A percentile compares a stretch with the other conserved stretches of the same genome.
Conservation (phyloP, 352 stramenopile genomes). For the Plasmopara muralis region DNA sequence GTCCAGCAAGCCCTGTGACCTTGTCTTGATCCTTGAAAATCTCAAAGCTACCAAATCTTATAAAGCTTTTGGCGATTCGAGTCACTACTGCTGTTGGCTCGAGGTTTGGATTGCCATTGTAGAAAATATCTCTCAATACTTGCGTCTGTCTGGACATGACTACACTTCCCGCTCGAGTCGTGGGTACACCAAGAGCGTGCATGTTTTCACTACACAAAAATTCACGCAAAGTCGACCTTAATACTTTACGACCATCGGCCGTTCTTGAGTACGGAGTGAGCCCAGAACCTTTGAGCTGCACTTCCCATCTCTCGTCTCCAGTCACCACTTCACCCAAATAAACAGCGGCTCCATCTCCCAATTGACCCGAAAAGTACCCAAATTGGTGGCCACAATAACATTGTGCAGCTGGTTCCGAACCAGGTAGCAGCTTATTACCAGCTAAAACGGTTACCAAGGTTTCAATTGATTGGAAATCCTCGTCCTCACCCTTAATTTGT, state of each 20-base stretch:
- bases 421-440: conserved; percentile 68
- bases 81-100: conserved; percentile 83
- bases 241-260: conserved; percentile 90
- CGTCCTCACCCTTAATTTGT: conserved; percentile 3
- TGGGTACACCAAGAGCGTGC: conserved; percentile 90
- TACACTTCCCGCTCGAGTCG: conserved; percentile 86
- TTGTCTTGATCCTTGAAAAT: conserved; percentile 86
- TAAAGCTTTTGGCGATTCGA: conserved; percentile 89
- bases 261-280: conserved; percentile 93
- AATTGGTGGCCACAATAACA: conserved; percentile 92
- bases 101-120: conserved; percentile 74
- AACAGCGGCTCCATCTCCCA: conserved; percentile 87
- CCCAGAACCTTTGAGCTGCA: conserved; percentile 96
- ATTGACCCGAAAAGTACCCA: conserved; percentile 87
- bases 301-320: conserved; percentile 71
- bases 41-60: conserved; percentile 95
- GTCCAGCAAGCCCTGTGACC: conserved; percentile 51
- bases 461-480: conserved; percentile 30
- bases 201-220: conserved; percentile 97
- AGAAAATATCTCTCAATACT: conserved; percentile 84
- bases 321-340: conserved; percentile 82
- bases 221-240: conserved; percentile 93
- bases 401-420: conserved; percentile 73
- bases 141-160: conserved; percentile 63
- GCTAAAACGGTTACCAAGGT: conserved; percentile 51